Base-by-base conservation (phyloP, 441 rosid species). In the Bocquillonia castaneifolia region DNA sequence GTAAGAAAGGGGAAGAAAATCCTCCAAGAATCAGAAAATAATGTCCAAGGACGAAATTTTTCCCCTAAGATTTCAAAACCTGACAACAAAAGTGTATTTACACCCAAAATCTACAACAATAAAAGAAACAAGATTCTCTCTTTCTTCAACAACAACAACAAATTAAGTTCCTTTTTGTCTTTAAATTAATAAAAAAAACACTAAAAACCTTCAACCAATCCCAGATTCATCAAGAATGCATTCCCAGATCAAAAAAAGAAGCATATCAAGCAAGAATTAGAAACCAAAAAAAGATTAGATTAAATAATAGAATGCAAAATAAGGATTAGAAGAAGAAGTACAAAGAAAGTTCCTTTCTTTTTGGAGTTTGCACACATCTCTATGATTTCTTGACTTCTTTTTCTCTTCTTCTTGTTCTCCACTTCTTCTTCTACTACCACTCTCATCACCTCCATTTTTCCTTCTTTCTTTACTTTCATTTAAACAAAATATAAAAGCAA, bases 351-450 rank as follows among this genome's bases (percentile, higher is more conserved):
- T 82, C 79, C 86, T 60, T 80, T 81, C 73, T 81, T 80, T 71
- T 74, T 61, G 83, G 84, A 82, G 63, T 73, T 72, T 64, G 81
- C 92, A 80, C 86, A 84, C 96, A 85, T 83, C 86, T 85, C 91
- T 64, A 76, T 57, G 34, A 57, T 60, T 47, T 20, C 71, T 59
- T 51, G 53, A n/a, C 26, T 45, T 6, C 47, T 5, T 6, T 42
- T 42, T 14, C 15, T 42, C 44, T 42, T 54, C 70, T 32, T 71
- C 15, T 36, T 55, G 37, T 59, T 26, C 52, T 57, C 48, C 59
- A 50, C 55, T 26, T 52, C 73, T 68, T 61, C 59, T 65, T 29
- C 72, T 68, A 12, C 75, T 42, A 20, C 59, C 55, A 13, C 15
- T 20, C 2, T 50, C 14, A 36, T 64, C 59, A 60, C 61, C 77